Conservation (phyloP, 441 rosid genomes). For the Pelargonium myrrhifolium region DNA sequence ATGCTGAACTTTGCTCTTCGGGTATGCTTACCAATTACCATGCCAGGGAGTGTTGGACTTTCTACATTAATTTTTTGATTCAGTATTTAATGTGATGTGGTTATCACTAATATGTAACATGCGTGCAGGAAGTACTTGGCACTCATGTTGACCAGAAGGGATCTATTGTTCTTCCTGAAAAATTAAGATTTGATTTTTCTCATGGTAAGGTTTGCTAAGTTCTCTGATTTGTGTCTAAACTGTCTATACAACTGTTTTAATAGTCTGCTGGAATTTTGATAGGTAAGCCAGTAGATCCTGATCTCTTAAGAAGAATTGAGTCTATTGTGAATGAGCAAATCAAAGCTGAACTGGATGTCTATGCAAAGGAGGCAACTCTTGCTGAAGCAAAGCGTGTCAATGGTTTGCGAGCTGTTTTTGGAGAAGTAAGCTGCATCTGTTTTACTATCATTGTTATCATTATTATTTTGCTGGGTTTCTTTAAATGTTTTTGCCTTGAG, state of each 20-base stretch:
- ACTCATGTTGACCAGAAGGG: conserved; percentile 97
- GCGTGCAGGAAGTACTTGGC: conserved; percentile 81
- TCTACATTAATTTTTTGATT: too few relatives aligned
- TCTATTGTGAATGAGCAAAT: conserved; percentile 85
- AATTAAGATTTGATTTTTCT: conserved; percentile 90
- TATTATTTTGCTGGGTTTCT: too few relatives aligned
- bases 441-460: too few relatives aligned
- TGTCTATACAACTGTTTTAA: conserved; percentile 12
- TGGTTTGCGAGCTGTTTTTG: conserved; percentile 90
- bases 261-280: conserved; percentile 21
- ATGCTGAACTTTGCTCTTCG: conserved; percentile 95
- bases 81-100: neutral
- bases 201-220: conserved; percentile 51
- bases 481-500: too few relatives aligned
- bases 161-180: conserved; percentile 94
- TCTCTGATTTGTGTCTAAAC: too few relatives aligned
- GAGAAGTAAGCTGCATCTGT: conserved; percentile 60
- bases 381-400: conserved; percentile 73
- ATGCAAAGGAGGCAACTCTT: conserved; percentile 62
- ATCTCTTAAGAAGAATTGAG: conserved; percentile 65
- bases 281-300: conserved; percentile 87
- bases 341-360: conserved; percentile 75
- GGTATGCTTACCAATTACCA: conserved; percentile 35
- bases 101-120: conserved; percentile 5
- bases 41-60: too few relatives aligned